A percentile compares a stretch with the other conserved stretches of the same genome.
Conservation (phyloP, 2,329 filamentous ascomycete genomes). For the Huntiella moniliformis region DNA sequence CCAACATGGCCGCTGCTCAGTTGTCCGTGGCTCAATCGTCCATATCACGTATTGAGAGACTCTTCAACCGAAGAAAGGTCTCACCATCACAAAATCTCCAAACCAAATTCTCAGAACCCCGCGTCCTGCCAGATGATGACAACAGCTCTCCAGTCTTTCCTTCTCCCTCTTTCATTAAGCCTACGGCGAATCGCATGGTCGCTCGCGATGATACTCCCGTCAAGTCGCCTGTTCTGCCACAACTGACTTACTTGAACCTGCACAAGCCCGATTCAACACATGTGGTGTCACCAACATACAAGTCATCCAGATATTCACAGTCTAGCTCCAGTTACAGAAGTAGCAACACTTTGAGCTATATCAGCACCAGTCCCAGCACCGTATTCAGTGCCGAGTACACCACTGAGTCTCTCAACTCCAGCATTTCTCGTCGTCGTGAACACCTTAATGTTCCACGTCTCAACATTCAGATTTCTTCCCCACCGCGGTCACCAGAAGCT, state of each 20-base stretch:
- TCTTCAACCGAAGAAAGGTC: slow-evolving; percentile 29
- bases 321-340: slow-evolving; percentile 9
- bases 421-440: slow-evolving; percentile 6
- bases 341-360: slow-evolving; percentile 7
- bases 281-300: slow-evolving; percentile 10
- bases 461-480: slow-evolving; percentile 9
- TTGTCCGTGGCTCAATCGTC: slow-evolving; percentile 9
- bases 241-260: slow-evolving; percentile 4
- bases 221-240: slow-evolving; percentile 15
- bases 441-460: slow-evolving; percentile 3
- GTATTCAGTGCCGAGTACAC: slow-evolving; percentile 7
- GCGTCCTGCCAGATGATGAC: slow-evolving; percentile 11
- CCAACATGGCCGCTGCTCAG: slow-evolving; percentile 5
- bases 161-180: slow-evolving; percentile 35
- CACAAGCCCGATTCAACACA: slow-evolving; percentile 8
- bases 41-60: slow-evolving; percentile 25
- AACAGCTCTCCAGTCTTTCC: slow-evolving; percentile 25
- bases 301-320: slow-evolving; percentile 5
- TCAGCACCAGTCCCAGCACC: slow-evolving; percentile 10
- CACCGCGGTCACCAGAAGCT: not conserved
- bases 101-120: slow-evolving; percentile 11
- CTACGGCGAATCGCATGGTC: slow-evolving; percentile 34
- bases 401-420: slow-evolving; percentile 3
- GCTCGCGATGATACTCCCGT: slow-evolving; percentile 30
- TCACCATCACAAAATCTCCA: slow-evolving; percentile 12